Base-by-base conservation (phyloP, 1,139 yeast genomes). In the Diutina pseudorugosa region DNA sequence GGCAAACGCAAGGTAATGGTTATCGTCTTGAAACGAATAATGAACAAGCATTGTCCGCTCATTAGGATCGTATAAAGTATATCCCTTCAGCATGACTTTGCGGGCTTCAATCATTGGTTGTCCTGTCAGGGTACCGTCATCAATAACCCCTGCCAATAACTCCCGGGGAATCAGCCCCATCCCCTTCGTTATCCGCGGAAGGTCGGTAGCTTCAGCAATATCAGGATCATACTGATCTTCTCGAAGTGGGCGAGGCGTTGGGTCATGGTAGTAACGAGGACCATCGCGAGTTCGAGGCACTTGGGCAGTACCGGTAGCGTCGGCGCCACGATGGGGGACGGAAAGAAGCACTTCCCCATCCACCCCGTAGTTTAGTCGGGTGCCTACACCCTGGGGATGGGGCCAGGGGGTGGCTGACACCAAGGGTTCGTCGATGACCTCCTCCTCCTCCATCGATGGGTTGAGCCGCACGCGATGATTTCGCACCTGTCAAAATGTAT, bases 311-410 rank as follows among this genome's bases (percentile, higher is more conserved):
- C 33, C 47, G 19, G 19, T 7, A 11, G 14, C 19, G 12, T 12
- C 16, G 33, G 19, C 16, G 14, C 49, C 49, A 3, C 40, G 21
- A 6, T 20, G 23, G 14, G 27, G 49, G 6, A 27, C 40, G 20
- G n/a, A 16, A 2, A 45, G 11, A 27, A 45, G 49, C 9, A 18
- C 40, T 8, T 45, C 49, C 2, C 49, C 49, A 16, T 45, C 49
- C 1, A 45, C 49, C 8, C 49, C 49, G 11, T 45, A 45, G 49
- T 45, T 45, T 45, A 45, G 49, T 45, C 49, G 49, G 2, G 23
- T 45, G 3, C 49, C 49, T 1, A 45, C n/a, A 11, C 40, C 36
- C 14, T n/a, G 36, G 14, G n/a, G 40, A 33, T 45, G 49, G n/a
- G 49, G 49, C 49, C 49, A 45, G 9, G 3, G 1, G 11, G 42